A percentile compares a stretch with the other conserved stretches of the same genome.
These are phyloP conservation scores for Neonectria neomacrospora DNA, from an alignment of 2,329 filamentous ascomycete genomes.

Conservation along the genomic window DNA sequence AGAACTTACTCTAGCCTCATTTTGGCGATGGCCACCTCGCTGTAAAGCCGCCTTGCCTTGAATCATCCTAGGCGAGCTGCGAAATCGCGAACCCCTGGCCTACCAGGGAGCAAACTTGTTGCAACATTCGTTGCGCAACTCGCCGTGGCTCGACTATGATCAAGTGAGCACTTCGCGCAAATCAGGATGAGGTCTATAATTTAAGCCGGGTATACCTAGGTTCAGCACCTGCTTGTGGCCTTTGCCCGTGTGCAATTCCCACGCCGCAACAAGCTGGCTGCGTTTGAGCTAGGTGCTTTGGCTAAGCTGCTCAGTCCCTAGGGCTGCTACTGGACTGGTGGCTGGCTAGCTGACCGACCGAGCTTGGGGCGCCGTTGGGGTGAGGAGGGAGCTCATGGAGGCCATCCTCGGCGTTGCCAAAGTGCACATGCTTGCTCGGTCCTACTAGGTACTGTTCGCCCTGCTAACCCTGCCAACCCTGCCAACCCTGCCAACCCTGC, in stretches of 20 bases:
- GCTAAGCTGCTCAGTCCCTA: neutral
- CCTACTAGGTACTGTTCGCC: slow-evolving; percentile 4
- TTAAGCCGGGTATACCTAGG: neutral
- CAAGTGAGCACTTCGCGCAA: slow-evolving; percentile 18
- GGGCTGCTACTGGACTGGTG: neutral
- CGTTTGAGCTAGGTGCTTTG: slow-evolving; percentile 3
- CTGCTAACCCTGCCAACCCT: neutral
- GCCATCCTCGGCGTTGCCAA: neutral
- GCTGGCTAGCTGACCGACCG: neutral
- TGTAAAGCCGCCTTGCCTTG: neutral
- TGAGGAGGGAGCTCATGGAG: neutral
- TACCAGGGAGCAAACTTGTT: neutral
- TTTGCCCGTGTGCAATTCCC: neutral
- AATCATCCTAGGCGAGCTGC: slow-evolving; percentile 2
- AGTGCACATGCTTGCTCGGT: slow-evolving; percentile 1
- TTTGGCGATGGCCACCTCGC: neutral
- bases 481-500: neutral
- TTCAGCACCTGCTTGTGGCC: neutral
- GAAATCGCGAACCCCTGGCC: slow-evolving; percentile 1
- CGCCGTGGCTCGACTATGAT: slow-evolving; percentile 10
- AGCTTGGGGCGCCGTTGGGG: neutral
- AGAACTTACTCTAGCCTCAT: neutral
- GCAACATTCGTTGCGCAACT: neutral
- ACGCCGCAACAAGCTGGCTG: neutral
- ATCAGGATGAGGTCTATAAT: slow-evolving; percentile 12